phyloP scores from a whole-genome alignment of 306 rosid genomes.

The Gastrolobium villosum region DNA sequence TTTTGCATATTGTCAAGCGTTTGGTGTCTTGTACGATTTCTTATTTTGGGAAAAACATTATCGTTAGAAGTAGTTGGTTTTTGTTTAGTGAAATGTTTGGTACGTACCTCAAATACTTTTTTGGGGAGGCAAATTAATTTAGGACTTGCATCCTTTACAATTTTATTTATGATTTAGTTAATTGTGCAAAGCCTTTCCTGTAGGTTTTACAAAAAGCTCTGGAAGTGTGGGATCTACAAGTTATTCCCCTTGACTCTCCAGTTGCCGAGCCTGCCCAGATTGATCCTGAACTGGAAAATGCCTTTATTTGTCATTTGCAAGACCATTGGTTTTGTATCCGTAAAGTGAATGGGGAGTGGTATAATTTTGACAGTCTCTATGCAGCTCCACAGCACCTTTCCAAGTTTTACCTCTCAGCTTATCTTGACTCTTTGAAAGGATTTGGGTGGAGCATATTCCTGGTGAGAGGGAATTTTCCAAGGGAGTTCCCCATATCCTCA shows the following conservation, averaged over 20 bases:
- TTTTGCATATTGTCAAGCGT: not conserved
- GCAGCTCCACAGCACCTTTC: conserved; percentile 97
- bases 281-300: conserved; percentile 94
- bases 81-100: conserved; percentile 16
- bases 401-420: conserved; percentile 96
- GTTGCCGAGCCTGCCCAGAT: conserved; percentile 97
- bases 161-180: conserved; percentile 29
- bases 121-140: conserved; percentile 29
- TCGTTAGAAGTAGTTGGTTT: not conserved
- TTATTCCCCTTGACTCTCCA: conserved; percentile 97
- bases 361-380: conserved; percentile 94
- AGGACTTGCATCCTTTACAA: conserved; percentile 22
- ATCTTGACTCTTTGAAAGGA: conserved; percentile 89
- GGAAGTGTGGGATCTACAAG: conserved; percentile 99
- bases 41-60: not conserved
- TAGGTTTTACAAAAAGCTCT: conserved; percentile 96
- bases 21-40: conserved; percentile 5
- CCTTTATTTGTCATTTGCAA: conserved; percentile 93
- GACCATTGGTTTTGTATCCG: conserved; percentile 99
- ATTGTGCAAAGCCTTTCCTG: conserved; percentile 45
- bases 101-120: not conserved
- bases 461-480: conserved; percentile 94
- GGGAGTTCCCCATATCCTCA: conserved; percentile 87
- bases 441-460: conserved; percentile 99
- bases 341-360: conserved; percentile 95